Percentiles rank a stretch among this genome's conserved stretches.
Conservation (phyloP, 2,329 filamentous ascomycete species). For the Calycina herbarum region DNA sequence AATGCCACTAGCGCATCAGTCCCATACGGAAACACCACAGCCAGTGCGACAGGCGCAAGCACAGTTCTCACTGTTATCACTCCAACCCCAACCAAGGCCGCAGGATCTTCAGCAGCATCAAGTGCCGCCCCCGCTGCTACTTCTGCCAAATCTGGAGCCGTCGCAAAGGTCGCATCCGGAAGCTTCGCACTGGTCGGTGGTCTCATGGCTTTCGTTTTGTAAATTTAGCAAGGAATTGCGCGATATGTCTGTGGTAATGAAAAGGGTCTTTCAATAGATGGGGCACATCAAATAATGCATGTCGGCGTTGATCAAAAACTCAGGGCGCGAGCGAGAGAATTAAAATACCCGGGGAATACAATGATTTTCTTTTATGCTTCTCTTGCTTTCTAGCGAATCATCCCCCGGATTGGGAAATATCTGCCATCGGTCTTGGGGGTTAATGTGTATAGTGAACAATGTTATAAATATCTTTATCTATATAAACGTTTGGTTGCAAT, state of each 20-base stretch:
- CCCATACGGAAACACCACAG: slow-evolving; percentile 10
- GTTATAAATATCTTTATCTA: background rate
- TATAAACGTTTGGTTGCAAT: background rate
- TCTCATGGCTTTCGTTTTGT: slow-evolving; percentile 30
- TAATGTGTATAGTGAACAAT: slow-evolving; percentile 1
- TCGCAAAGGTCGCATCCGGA: slow-evolving; percentile 22
- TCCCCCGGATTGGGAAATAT: background rate
- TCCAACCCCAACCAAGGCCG: slow-evolving; percentile 8
- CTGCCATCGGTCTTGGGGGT: background rate
- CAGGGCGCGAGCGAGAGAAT: background rate
- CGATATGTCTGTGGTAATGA: background rate
- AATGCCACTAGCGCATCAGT: slow-evolving; percentile 7
- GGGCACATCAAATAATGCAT: background rate
- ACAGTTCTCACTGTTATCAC: slow-evolving; percentile 5
- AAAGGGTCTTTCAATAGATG: background rate
- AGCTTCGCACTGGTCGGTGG: slow-evolving; percentile 28
- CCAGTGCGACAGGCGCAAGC: slow-evolving; percentile 49
- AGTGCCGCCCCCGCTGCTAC: slow-evolving; percentile 3
- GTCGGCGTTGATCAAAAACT: background rate
- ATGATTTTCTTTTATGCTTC: background rate
- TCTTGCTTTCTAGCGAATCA: background rate
- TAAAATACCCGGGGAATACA: background rate
- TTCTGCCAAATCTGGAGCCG: slow-evolving; percentile 34
- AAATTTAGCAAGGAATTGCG: slow-evolving; percentile 12
- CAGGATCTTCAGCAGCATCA: slow-evolving; percentile 9